Evolutionary conservation across 306 rosid species (phyloP), one percentile per base, ranked within the genome.

Genomic region (Fragaria nilgerrensis): DNA sequence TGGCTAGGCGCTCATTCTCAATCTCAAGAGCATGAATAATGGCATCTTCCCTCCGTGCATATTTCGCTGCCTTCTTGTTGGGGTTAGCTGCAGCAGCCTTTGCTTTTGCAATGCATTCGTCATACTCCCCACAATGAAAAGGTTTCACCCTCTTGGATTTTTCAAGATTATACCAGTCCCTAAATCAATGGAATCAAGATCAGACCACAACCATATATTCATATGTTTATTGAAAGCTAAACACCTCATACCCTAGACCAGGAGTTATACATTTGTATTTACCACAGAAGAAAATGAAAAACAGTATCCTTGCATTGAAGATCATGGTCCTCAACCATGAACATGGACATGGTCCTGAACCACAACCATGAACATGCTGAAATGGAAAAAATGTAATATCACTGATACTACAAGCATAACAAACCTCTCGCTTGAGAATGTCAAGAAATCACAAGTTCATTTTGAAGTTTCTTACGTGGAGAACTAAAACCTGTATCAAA

Each of bases 131-230:
- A 68, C 99, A 96, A 63, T 98, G 96, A 86, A 96, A 96, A 62
- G 99, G 88, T 79, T 96, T 96, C 69, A 96, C 91, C 76, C 98
- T 89, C 88, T 96, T 92, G 3, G 99, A 96, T 75, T 88, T 96
- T 77, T 91, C 97, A 82, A 96, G 94, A 85, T 96, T 96, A 86
- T 92, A 96, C 98, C 99, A 96, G 82, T 96, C 99, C 91, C 99
- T 96, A 44, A 10, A 82, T 27, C 82, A 82, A 82, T 78, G 56
- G 73, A 53, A 75, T 74, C 82, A 81, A 82, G 72, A 81, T 86
- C 77, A 86, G 82, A 79, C 79, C 77, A 45, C 49, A 16, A 20
- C 69, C 58, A 80, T 27, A 82, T 50, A 71, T 62, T 63, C 58
- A 80, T 27, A 82, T 50, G 74, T 62, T 63, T 78, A 75, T 52